A percentile compares a stretch with the other conserved stretches of the same genome.
Evolutionary conservation across 1,139 yeast genomes (phyloP).

Genomic region (Suhomyces anneliseae): DNA sequence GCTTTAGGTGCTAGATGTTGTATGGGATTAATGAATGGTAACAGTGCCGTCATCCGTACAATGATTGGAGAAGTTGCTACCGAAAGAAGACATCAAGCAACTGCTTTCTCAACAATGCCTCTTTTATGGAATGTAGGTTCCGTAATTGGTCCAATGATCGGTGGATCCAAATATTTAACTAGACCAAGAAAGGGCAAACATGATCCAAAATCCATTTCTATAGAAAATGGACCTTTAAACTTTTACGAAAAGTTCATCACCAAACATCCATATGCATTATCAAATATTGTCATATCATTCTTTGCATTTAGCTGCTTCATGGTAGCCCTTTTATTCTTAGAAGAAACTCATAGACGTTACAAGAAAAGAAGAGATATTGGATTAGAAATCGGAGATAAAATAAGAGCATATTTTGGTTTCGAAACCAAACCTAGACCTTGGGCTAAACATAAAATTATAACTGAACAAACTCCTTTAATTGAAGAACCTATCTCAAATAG

Average conservation of each 20-base stretch:
- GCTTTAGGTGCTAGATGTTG: conserved; percentile 34
- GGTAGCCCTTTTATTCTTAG: conserved; percentile 52
- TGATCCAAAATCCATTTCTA: conserved; percentile 5
- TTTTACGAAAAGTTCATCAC: conserved; percentile 30
- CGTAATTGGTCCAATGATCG: conserved; percentile 46
- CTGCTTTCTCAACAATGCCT: conserved; percentile 39
- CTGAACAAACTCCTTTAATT: conserved; percentile 3
- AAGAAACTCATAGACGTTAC: conserved; percentile 55
- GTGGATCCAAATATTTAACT: conserved; percentile 47
- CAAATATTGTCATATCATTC: conserved; percentile 54
- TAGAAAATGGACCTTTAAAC: neutral
- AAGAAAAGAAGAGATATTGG: conserved; percentile 50
- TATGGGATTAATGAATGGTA: conserved; percentile 39
- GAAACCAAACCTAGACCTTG: conserved; percentile 36
- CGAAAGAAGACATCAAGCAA: conserved; percentile 37
- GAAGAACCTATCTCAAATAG: neutral
- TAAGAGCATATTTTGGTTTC: conserved; percentile 36
- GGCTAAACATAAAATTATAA: conserved; percentile 12
- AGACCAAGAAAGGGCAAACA: conserved; percentile 20
- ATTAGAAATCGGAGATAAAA: conserved; percentile 51
- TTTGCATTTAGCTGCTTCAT: conserved; percentile 41
- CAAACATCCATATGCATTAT: conserved; percentile 57
- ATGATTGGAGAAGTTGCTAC: conserved; percentile 41
- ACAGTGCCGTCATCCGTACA: conserved; percentile 39
- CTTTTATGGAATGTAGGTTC: conserved; percentile 36